Conservation (phyloP, 2,329 filamentous ascomycete genomes). For the Zymoseptoria crescenta region DNA sequence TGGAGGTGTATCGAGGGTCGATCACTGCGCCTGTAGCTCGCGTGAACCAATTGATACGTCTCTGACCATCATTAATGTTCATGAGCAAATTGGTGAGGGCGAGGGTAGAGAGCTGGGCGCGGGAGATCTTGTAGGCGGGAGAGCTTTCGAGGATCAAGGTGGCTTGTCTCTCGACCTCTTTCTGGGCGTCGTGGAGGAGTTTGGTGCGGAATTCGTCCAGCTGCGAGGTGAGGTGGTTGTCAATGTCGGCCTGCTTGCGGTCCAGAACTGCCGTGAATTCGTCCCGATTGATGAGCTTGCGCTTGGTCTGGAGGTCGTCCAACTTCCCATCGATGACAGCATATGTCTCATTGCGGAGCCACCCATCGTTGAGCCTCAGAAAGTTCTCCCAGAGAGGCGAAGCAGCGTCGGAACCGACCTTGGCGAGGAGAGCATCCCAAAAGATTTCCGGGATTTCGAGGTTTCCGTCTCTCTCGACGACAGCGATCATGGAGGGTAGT, state of each 20-base stretch:
- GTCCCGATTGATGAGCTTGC: constrained; percentile 13
- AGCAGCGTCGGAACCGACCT: constrained; percentile 44
- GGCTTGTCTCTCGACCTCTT: constrained; percentile 7
- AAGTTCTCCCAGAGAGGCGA: constrained; percentile 29
- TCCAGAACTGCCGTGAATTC: constrained; percentile 3
- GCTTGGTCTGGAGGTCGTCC: constrained; percentile 5
- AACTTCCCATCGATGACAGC: constrained; percentile 15
- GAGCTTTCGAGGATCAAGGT: background rate
- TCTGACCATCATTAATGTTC: constrained; percentile 24
- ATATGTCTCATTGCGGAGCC: constrained; percentile 32
- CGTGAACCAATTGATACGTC: constrained; percentile 64
- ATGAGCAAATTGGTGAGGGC: constrained; percentile 25
- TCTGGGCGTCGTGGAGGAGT: background rate
- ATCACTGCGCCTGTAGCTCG: constrained; percentile 57
- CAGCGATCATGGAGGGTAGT: constrained; percentile 48
- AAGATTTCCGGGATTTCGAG: constrained; percentile 53
- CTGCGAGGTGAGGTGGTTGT: constrained; percentile 7
- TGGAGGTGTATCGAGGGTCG: constrained; percentile 53
- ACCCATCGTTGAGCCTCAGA: constrained; percentile 30
- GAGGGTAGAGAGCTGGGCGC: constrained; percentile 19
- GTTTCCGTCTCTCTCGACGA: constrained; percentile 46
- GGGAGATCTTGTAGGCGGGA: constrained; percentile 8
- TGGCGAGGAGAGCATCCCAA: constrained; percentile 55
- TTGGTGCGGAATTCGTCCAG: constrained; percentile 5
- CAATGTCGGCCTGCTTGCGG: background rate